A percentile compares a stretch with the other conserved stretches of the same genome.
These are phyloP conservation scores for Trichoderma semiorbis DNA, from an alignment of 2,329 filamentous ascomycete species.

Conservation along the genomic window DNA sequence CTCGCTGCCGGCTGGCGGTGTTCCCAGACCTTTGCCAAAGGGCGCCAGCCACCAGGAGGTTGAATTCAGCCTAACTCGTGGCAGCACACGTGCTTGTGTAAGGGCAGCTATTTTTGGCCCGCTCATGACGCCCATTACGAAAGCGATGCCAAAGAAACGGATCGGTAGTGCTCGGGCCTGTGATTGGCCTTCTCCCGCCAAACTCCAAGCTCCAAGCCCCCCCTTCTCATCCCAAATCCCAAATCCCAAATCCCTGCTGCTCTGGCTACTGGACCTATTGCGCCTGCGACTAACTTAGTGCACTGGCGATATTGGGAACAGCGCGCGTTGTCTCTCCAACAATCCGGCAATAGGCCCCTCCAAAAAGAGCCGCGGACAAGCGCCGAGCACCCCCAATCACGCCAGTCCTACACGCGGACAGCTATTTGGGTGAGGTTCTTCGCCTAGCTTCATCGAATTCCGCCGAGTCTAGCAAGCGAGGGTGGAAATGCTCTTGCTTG, in stretches of 20 bases:
- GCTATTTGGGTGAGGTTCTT: background rate
- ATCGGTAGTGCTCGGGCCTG: background rate
- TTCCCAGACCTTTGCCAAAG: background rate
- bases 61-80: conserved; percentile 17
- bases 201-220: background rate
- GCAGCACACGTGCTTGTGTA: conserved; percentile 10
- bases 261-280: background rate
- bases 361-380: conserved; percentile 19
- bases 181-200: background rate
- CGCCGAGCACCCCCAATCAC: conserved; percentile 9
- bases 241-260: background rate
- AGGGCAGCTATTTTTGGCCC: conserved; percentile 14
- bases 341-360: background rate
- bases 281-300: background rate
- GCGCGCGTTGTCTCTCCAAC: background rate
- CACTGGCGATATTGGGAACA: background rate
- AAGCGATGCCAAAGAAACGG: background rate
- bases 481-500: background rate
- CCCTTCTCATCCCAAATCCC: background rate
- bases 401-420: conserved; percentile 2
- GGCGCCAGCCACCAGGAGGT: conserved; percentile 6
- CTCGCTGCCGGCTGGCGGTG: conserved; percentile 16
- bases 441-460: conserved; percentile 1
- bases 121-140: conserved; percentile 7
- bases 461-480: conserved; percentile 14